Percentiles rank a stretch among this genome's conserved stretches.
Conservation (phyloP, 1,284 basidiomycete species). For the Melampsora occidentalis region DNA sequence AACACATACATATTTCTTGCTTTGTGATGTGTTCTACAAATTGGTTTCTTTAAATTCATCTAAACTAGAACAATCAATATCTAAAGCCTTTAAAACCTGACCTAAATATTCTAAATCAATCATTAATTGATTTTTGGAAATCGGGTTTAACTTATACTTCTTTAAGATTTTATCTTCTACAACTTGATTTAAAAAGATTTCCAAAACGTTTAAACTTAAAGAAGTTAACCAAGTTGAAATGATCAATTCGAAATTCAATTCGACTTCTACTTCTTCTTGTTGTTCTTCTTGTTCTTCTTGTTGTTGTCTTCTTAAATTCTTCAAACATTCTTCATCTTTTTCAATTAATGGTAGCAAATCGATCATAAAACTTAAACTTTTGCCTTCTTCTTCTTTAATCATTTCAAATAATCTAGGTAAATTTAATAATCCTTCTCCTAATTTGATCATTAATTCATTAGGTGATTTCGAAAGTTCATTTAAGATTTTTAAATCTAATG, state of each 20-base stretch:
- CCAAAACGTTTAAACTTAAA: conserved; percentile 72
- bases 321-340: conserved; percentile 53
- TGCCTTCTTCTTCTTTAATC: conserved; percentile 68
- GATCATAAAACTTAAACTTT: conserved; percentile 82
- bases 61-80: conserved; percentile 73
- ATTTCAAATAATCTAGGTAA: conserved; percentile 89
- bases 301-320: background rate
- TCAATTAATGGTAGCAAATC: conserved; percentile 73
- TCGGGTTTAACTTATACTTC: background rate
- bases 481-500: conserved; percentile 72
- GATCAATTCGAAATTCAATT: conserved; percentile 65
- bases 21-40: no score
- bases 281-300: conserved; percentile 50
- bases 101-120: conserved; percentile 82
- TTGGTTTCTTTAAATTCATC: conserved; percentile 52
- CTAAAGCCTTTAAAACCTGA: conserved; percentile 85
- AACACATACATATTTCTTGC: no score
- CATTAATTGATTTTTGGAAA: conserved; percentile 68
- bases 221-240: conserved; percentile 85
- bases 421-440: conserved; percentile 88
- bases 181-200: conserved; percentile 11
- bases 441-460: conserved; percentile 77
- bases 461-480: conserved; percentile 84
- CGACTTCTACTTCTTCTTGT: conserved; percentile 51
- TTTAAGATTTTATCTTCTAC: conserved; percentile 48